A percentile compares a stretch with the other conserved stretches of the same genome.
Conservation (phyloP, 331 rosid genomes). For the Quercus tomentella region DNA sequence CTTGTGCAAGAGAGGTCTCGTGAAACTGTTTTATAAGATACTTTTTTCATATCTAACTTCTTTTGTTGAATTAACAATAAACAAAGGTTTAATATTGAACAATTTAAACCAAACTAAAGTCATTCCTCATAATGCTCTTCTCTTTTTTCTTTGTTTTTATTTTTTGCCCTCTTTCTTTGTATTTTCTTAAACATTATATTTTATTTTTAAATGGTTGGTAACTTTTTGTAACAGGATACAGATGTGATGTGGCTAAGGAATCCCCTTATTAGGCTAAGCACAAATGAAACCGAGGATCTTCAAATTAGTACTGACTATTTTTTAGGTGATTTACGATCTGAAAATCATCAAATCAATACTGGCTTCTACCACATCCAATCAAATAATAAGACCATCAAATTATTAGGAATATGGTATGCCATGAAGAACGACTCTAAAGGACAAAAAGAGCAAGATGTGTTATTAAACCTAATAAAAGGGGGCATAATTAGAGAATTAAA, state of each 20-base stretch:
- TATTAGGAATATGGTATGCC: slow-evolving; percentile 62
- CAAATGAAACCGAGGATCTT: slow-evolving; percentile 48
- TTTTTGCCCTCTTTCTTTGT: too few species aligned
- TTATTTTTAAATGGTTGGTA: too few species aligned
- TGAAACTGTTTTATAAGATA: too few species aligned
- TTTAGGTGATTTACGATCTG: slow-evolving; percentile 44
- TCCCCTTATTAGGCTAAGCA: slow-evolving; percentile 54
- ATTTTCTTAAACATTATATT: too few species aligned
- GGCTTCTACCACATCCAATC: slow-evolving; percentile 71
- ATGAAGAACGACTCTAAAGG: slow-evolving; percentile 47
- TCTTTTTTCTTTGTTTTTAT: too few species aligned
- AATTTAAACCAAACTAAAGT: too few species aligned
- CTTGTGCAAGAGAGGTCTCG: too few species aligned
- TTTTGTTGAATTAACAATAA: too few species aligned
- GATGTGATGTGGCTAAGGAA: slow-evolving; percentile 84
- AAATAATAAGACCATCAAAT: slow-evolving; percentile 55
- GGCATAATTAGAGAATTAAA: slow-evolving; percentile 35
- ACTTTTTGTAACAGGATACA: slow-evolving; percentile 43
- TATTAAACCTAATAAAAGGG: slow-evolving; percentile 27
- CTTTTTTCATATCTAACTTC: too few species aligned
- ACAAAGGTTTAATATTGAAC: too few species aligned
- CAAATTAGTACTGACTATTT: slow-evolving; percentile 64
- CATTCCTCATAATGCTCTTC: too few species aligned
- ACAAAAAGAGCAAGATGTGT: slow-evolving; percentile 73
- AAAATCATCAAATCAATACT: slow-evolving; percentile 49